phyloP scores from a whole-genome alignment of 2,329 filamentous ascomycete genomes.

The Ophiostoma ulmi region DNA sequence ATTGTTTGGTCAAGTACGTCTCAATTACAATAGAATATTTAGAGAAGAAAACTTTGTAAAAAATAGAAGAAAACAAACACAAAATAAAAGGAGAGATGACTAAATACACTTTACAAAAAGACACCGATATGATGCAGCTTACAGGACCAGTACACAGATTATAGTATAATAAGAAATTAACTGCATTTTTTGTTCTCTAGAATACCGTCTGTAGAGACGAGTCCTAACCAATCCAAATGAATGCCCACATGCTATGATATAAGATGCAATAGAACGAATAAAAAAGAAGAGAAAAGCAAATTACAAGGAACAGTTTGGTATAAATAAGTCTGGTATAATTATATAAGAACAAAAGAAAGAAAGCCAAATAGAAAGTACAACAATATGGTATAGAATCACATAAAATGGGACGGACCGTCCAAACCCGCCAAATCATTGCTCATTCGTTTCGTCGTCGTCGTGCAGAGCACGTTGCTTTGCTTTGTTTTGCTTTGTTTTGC shows the following conservation, averaged over 20 bases:
- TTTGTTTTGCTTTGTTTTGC: neutral
- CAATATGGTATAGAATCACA: slow-evolving; percentile 14
- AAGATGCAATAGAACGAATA: neutral
- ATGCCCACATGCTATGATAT: neutral
- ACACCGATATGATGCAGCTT: no score
- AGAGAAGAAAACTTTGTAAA: no score
- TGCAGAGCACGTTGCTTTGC: neutral
- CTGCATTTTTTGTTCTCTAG: neutral
- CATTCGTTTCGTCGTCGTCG: slow-evolving; percentile 4
- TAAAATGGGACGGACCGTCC: neutral
- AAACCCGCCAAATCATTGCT: slow-evolving; percentile 1
- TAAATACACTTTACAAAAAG: no score
- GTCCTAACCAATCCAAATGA: neutral
- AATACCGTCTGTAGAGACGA: neutral
- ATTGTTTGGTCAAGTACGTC: no score
- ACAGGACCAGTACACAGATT: no score
- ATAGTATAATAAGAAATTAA: neutral
- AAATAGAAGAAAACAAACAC: no score
- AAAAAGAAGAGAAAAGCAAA: neutral
- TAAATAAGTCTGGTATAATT: neutral
- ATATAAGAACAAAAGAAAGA: neutral
- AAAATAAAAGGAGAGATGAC: no score
- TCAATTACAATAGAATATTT: no score
- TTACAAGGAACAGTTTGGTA: neutral
- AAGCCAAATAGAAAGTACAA: slow-evolving; percentile 11